phyloP scores from a whole-genome alignment of 2,329 filamentous ascomycete genomes.

The Bimuria novae-zelandiae region DNA sequence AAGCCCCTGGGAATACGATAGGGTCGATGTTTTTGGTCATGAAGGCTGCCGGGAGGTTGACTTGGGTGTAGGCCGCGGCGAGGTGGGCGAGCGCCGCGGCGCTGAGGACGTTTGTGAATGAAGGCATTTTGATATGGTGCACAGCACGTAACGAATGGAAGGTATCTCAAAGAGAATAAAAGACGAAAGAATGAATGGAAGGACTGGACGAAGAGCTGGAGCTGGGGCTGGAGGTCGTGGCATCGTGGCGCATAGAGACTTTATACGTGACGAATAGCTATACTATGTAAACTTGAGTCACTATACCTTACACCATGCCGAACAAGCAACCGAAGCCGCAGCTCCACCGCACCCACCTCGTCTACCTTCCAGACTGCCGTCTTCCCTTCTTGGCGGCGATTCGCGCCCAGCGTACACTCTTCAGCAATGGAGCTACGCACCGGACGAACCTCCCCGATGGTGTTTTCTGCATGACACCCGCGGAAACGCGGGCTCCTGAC shows the following conservation, averaged over 20 bases:
- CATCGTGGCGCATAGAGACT: no score
- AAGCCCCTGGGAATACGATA: slow-evolving; percentile 49
- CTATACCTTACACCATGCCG: no score
- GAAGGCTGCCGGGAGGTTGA: slow-evolving; percentile 42
- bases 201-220: neutral
- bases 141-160: slow-evolving; percentile 15
- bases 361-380: no score
- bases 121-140: slow-evolving; percentile 45
- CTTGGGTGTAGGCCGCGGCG: slow-evolving; percentile 40
- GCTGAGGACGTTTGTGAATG: slow-evolving; percentile 27
- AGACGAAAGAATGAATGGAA: slow-evolving; percentile 1
- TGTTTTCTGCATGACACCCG: no score
- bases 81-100: slow-evolving; percentile 31
- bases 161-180: slow-evolving; percentile 10
- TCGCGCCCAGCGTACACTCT: no score
- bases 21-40: slow-evolving; percentile 55
- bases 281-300: no score
- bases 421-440: neutral
- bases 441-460: neutral
- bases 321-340: no score
- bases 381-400: no score
- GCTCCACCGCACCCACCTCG: no score
- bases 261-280: no score
- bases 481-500: no score
- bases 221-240: neutral